Percentiles rank a stretch among this genome's conserved stretches.
Evolutionary conservation across 2,329 filamentous ascomycete genomes (phyloP).

Genomic region (Sporothrix brunneoviolacea): DNA sequence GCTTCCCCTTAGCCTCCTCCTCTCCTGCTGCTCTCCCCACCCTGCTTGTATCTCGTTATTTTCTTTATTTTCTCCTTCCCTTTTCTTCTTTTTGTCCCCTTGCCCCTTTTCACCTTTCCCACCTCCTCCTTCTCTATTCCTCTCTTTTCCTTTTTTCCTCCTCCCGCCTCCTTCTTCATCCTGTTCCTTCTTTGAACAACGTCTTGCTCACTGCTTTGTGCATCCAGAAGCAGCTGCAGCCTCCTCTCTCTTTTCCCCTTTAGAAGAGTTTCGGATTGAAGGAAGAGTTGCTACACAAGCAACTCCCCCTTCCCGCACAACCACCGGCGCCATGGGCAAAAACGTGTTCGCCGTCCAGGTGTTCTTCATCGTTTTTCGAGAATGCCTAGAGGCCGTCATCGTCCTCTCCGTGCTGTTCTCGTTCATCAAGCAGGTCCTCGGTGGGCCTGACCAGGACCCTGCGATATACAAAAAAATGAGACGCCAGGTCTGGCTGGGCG

Average conservation of each 20-base stretch:
- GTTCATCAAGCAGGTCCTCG: slow-evolving; percentile 75
- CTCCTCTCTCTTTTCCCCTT: background rate
- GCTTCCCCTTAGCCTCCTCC: background rate
- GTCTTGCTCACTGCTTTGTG: slow-evolving; percentile 1
- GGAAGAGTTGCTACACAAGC: slow-evolving; percentile 9
- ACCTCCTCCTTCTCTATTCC: background rate
- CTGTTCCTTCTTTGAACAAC: background rate
- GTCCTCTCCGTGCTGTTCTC: slow-evolving; percentile 82
- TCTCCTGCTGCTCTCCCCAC: background rate
- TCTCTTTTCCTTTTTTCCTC: background rate
- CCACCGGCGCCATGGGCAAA: slow-evolving; percentile 43
- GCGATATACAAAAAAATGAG: slow-evolving; percentile 60
- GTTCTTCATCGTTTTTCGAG: slow-evolving; percentile 87
- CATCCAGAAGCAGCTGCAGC: background rate
- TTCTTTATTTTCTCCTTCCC: background rate
- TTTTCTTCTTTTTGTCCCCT: background rate
- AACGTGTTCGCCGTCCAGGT: slow-evolving; percentile 72
- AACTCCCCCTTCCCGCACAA: background rate
- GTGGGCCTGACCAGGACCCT: slow-evolving; percentile 54
- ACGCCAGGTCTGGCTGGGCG: slow-evolving; percentile 65
- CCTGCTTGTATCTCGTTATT: background rate
- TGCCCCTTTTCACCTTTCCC: background rate
- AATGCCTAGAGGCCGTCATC: slow-evolving; percentile 75
- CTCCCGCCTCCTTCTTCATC: background rate
- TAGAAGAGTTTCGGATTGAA: too few species aligned